Evolutionary conservation across 2,329 filamentous ascomycete genomes (phyloP).

Genomic region (Colletotrichum cuscutae): DNA sequence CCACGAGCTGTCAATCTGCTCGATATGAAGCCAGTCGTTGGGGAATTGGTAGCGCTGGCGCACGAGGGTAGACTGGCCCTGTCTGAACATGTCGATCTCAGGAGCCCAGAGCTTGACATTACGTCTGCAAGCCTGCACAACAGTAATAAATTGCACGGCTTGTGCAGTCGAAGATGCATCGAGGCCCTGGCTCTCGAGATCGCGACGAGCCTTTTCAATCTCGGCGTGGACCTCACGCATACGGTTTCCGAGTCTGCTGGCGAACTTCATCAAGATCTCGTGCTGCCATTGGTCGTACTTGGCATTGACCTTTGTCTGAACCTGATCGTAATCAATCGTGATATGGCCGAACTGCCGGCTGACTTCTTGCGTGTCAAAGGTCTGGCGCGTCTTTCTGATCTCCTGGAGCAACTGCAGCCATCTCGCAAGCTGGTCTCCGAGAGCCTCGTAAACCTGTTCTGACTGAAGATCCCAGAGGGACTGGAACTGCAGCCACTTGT

Average conservation of each 20-base stretch:
- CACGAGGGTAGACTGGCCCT: conserved; percentile 91
- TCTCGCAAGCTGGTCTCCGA: conserved; percentile 89
- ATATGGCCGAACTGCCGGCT: conserved; percentile 93
- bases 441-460: conserved; percentile 91
- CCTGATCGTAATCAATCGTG: conserved; percentile 97
- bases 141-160: conserved; percentile 97
- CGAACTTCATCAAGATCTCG: conserved; percentile 95
- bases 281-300: conserved; percentile 99
- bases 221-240: conserved; percentile 95
- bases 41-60: conserved; percentile 95
- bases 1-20: conserved; percentile 98
- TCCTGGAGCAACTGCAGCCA: conserved; percentile 98
- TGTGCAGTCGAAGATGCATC: conserved; percentile 96
- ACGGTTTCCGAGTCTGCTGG: conserved; percentile 84
- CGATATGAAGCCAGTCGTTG: conserved; percentile 92
- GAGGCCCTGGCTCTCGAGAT: conserved; percentile 90
- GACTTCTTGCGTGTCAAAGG: conserved; percentile 97
- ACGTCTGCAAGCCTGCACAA: conserved; percentile 94
- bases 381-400: conserved; percentile 92
- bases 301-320: conserved; percentile 97
- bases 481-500: conserved; percentile 99
- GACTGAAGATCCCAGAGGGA: conserved; percentile 98
- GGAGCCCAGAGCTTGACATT: conserved; percentile 95
- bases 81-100: conserved; percentile 94
- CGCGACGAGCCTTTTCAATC: conserved; percentile 88